Base-by-base conservation (phyloP, 2,329 filamentous ascomycete species). In the Leptographium wingfieldii region DNA sequence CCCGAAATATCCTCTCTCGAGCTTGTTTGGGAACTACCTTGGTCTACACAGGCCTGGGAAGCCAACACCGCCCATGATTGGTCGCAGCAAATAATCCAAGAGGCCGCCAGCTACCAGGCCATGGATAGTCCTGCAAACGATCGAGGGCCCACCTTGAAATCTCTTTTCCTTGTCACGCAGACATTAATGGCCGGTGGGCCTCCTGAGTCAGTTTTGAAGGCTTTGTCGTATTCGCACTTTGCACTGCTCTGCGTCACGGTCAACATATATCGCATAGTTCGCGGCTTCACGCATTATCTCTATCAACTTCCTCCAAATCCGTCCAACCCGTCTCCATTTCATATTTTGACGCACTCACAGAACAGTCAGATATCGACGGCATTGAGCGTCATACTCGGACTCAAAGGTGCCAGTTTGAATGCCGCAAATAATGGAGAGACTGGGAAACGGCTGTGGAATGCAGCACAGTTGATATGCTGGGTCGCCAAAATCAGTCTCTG, bases 261-360 rank as follows among this genome's bases (percentile, higher is more conserved):
- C 59, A 60, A 60, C 55, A 25, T 60, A n/a, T 49, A 60, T 33
- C 59, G 59, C 38, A 53, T 60, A 25, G 55, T 60, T 25, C 59
- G 59, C 38, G 59, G 55, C 49, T 60, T 60, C 49, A 60, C 59
- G 0, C 59, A 60, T 29, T 57, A 49, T n/a, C 55, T 57, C 25
- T 60, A 60, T 38, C 59, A 60, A 55, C 55, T 60, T 31, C 59
- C 59, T 12, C 55, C 59, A 5, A 57, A 31, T 25, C 59, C 59
- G 27, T 31, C 59, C 25, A 60, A 60, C 59, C 59, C 59, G 38
- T 53, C 43, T 9, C 59, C 59, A 2, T 60, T 60, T 29, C 59
- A 60, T 31, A 60, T 60, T 33, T 11, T 60, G 33, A 60, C 59
- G 10, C 59, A 60, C 49, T 33, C 33, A 11, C 59, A 60, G 11